phyloP scores from a whole-genome alignment of 768 basidiomycete species.

The Inosperma sp. region DNA sequence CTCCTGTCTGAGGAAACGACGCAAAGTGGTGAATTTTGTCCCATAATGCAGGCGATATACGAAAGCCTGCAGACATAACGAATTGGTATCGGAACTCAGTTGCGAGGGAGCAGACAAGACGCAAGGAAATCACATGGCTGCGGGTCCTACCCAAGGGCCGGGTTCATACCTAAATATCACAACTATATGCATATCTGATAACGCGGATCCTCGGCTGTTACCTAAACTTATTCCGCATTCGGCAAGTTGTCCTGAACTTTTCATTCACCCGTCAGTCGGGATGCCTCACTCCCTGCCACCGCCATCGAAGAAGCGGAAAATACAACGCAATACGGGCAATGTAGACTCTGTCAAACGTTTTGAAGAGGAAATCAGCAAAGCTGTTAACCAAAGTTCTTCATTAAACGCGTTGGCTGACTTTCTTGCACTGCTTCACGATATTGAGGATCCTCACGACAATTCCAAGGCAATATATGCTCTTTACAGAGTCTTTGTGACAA shows the following conservation, averaged over 20 bases:
- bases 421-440: slow-evolving; percentile 48
- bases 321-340: slow-evolving; percentile 28
- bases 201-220: no score
- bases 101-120: not conserved
- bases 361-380: slow-evolving; percentile 52
- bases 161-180: no score
- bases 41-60: slow-evolving; percentile 77
- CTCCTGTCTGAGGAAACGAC: slow-evolving; percentile 89
- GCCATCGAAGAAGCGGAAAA: slow-evolving; percentile 47
- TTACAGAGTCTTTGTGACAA: slow-evolving; percentile 69
- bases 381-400: slow-evolving; percentile 52
- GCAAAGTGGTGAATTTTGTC: slow-evolving; percentile 89
- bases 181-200: no score
- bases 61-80: slow-evolving; percentile 56
- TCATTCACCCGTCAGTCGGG: no score
- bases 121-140: no score
- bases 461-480: slow-evolving; percentile 77
- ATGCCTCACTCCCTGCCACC: slow-evolving; percentile 47
- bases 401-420: slow-evolving; percentile 79
- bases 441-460: slow-evolving; percentile 49
- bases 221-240: no score
- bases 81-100: not conserved
- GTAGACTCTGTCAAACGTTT: slow-evolving; percentile 38
- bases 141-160: no score
- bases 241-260: no score